Evolutionary conservation across 2,329 filamentous ascomycete species (phyloP), one percentile per base, ranked within the genome.

Genomic region (Capronia coronata): DNA sequence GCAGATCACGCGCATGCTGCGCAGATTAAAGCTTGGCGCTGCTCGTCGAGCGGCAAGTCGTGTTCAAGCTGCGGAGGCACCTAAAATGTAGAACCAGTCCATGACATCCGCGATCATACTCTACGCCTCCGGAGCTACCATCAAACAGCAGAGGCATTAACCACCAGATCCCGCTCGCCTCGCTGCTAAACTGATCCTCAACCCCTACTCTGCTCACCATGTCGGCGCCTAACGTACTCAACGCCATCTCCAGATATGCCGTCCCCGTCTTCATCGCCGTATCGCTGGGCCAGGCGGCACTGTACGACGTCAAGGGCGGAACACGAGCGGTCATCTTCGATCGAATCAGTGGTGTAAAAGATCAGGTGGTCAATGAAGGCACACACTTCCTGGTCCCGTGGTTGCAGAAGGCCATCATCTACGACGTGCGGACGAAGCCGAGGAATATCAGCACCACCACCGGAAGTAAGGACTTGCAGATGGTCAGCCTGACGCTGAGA

Each of bases 301-400:
- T 98, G 56, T 98, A 96, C 82, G 93, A 98, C 71, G 93, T 98
- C 67, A 90, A 88, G 68, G 93, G 93, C 67, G 93, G 93, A 63
- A 85, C 84, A 57, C 83, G 93, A 65, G 93, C 93, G 55, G 90
- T 98, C 72, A 98, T 98, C 75, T 98, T 98, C 76, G 94, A 98
- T 76, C 79, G 93, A 58, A 60, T 97, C 61, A 79, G 82, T 43
- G 93, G 93, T 74, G 93, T 98, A 59, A 91, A 94, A 76, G 91
- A 98, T 61, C 74, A 79, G 43, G 93, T 98, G 49, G 75, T 93
- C 64, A 95, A 89, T 70, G 93, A 98, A 74, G 93, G 93, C 65
- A 98, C 93, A 48, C 93, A 98, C 70, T 95, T 98, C 70, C 75
- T 98, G 48, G 71, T 98, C 30, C 93, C 93, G 6, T 98, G 93